A percentile compares a stretch with the other conserved stretches of the same genome.
Evolutionary conservation across 2,329 filamentous ascomycete species (phyloP).

Genomic region (Colletotrichum spinosum): DNA sequence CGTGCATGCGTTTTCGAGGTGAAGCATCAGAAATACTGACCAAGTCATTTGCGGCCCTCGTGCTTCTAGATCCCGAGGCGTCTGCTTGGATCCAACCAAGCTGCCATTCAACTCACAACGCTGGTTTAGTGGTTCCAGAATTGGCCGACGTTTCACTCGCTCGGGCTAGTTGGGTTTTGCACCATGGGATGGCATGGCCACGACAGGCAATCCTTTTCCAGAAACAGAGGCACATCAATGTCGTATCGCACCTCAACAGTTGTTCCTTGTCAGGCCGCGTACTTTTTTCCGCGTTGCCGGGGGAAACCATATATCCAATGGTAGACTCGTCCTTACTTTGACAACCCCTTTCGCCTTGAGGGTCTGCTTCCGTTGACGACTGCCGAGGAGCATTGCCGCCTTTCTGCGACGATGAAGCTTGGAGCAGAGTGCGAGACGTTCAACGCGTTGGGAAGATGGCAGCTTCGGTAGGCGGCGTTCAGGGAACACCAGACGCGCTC

Average conservation of each 20-base stretch:
- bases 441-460: too few relatives aligned
- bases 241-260: constrained; percentile 14
- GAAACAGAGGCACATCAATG: constrained; percentile 8
- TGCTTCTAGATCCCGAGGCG: background rate
- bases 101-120: background rate
- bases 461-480: too few relatives aligned
- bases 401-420: too few relatives aligned
- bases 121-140: constrained; percentile 14
- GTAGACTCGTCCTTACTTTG: constrained; percentile 1
- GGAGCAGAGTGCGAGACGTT: too few relatives aligned
- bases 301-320: constrained; percentile 13
- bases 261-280: constrained; percentile 18
- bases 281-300: constrained; percentile 1
- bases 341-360: too few relatives aligned
- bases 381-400: too few relatives aligned
- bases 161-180: constrained; percentile 11
- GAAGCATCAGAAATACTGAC: too few relatives aligned
- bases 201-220: constrained; percentile 17
- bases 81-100: background rate
- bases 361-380: too few relatives aligned
- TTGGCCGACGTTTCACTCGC: constrained; percentile 23
- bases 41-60: background rate
- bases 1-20: too few relatives aligned
- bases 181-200: constrained; percentile 1
- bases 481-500: too few relatives aligned